Base-by-base conservation (phyloP, 1,139 yeast genomes). In the Taphrina wiesneri region DNA sequence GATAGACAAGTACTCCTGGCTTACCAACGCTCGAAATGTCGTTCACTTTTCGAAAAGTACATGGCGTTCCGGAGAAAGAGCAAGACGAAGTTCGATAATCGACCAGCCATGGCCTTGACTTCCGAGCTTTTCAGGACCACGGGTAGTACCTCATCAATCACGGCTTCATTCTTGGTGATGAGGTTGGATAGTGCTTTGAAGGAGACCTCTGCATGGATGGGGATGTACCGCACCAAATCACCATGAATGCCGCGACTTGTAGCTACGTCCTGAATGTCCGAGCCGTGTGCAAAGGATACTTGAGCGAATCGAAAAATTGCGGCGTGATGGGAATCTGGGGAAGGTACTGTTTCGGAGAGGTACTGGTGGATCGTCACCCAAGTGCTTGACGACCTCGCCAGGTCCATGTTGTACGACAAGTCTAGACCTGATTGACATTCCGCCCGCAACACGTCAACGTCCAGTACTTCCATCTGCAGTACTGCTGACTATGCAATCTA, bases 161-260 rank as follows among this genome's bases (percentile, higher is more conserved):
- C 36, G 17, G 9, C 26, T 17, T 25, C 34, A 17, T 54, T 54
- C 59, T 15, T 54, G 28, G 59, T 54, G 21, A 54, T 26, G 59
- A 54, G 59, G 4, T 54, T 54, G 45, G 59, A 54, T 2, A 54
- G 47, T 15, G 59, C 59, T 17, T 39, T 54, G 49, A 28, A 54
- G 15, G 59, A 47, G 23, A 41, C 21, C 6, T 39, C 34, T 19
- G 49, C 23, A 13, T 13, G 21, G 21, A 25, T 21, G 30, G 32
- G 21, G 11, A 39, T 23, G 19, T 25, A 23, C 17, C 15, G 23
- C 36, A 36, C 13, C 23, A 54, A 17, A 19, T 19, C 46, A 19
- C 13, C n/a, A 39, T 54, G 59, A 4, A 54, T 41, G 34, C 36
- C 30, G 41, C 2, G 21, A 3, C 1, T 2, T 15, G 39, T 21